Percentiles rank a stretch among this genome's conserved stretches.
Evolutionary conservation across 805 yeast species (phyloP).

Genomic region (Pichia nakasei): DNA sequence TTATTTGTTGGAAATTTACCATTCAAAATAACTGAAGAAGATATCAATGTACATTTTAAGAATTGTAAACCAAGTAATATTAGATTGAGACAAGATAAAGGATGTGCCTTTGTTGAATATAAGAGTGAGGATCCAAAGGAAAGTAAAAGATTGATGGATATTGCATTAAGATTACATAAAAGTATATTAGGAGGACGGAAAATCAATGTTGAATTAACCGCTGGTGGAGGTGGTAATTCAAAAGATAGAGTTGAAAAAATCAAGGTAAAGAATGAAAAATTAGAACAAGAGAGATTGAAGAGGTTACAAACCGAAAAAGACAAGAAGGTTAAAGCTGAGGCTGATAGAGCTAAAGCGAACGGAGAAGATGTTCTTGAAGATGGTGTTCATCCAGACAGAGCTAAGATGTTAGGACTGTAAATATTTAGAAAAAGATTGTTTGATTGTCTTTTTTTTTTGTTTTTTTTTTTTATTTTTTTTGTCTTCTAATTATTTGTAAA

Average conservation of each 20-base stretch:
- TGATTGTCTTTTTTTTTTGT: too few relatives aligned
- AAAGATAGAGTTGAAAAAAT: slow-evolving; percentile 58
- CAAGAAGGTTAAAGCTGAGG: slow-evolving; percentile 28
- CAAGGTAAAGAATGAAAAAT: slow-evolving; percentile 66
- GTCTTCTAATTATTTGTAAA: too few relatives aligned
- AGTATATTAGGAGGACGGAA: slow-evolving; percentile 58
- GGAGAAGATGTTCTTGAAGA: slow-evolving; percentile 16
- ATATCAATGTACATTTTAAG: slow-evolving; percentile 63
- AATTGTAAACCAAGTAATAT: slow-evolving; percentile 64
- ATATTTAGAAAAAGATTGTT: too few relatives aligned
- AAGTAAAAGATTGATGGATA: slow-evolving; percentile 72
- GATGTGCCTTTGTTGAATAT: slow-evolving; percentile 89
- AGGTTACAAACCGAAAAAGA: slow-evolving; percentile 41
- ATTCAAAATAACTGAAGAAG: slow-evolving; percentile 53
- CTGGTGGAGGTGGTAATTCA: slow-evolving; percentile 96
- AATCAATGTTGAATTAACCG: slow-evolving; percentile 93
- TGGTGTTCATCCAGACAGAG: slow-evolving; percentile 61
- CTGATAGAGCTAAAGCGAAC: slow-evolving; percentile 11
- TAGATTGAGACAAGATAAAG: slow-evolving; percentile 75
- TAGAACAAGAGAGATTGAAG: slow-evolving; percentile 59
- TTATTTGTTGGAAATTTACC: slow-evolving; percentile 90
- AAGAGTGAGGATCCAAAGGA: slow-evolving; percentile 35
- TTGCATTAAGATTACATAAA: slow-evolving; percentile 80
- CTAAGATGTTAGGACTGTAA: slow-evolving; percentile 31
- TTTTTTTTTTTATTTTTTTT: too few relatives aligned